These are phyloP conservation scores for Hibiscus trionum DNA, from an alignment of 345 rosid species.

Conservation along the genomic window DNA sequence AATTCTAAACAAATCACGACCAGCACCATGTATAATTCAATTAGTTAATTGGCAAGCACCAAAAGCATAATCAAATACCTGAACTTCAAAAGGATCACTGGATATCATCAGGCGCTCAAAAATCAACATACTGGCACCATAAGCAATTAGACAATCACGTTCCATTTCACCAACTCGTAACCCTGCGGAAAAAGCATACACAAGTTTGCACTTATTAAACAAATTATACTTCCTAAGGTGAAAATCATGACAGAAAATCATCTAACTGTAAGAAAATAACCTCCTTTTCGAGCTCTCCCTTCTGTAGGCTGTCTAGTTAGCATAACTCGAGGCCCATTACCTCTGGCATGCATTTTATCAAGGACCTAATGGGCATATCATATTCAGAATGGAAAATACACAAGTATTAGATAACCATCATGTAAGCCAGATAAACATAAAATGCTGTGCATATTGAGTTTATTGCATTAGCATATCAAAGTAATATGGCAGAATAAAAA, in stretches of 20 bases:
- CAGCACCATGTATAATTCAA: not conserved
- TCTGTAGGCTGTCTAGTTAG: conserved; percentile 96
- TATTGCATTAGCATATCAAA: not conserved
- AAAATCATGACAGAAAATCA: conserved; percentile 4
- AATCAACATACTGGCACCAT: conserved; percentile 93
- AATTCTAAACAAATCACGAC: not conserved
- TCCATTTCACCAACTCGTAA: conserved; percentile 98
- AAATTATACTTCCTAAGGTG: not conserved
- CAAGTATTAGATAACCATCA: not conserved
- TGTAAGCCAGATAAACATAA: not conserved
- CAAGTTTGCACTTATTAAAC: not conserved
- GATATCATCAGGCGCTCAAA: conserved; percentile 85
- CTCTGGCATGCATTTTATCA: conserved; percentile 96
- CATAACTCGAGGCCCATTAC: conserved; percentile 82
- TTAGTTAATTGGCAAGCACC: not conserved
- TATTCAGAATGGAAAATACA: not conserved
- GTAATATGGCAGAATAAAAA: not conserved
- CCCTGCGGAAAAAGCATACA: conserved; percentile 34
- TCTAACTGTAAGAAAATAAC: conserved; percentile 24
- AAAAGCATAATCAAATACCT: conserved; percentile 35
- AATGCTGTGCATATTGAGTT: not conserved
- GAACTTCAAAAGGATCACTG: conserved; percentile 95
- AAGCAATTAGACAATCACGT: conserved; percentile 90
- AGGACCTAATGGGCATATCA: conserved; percentile 42
- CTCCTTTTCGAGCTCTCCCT: conserved; percentile 96